These are phyloP conservation scores for Kodamaea laetipori DNA, from an alignment of 805 yeast genomes.

Conservation along the genomic window DNA sequence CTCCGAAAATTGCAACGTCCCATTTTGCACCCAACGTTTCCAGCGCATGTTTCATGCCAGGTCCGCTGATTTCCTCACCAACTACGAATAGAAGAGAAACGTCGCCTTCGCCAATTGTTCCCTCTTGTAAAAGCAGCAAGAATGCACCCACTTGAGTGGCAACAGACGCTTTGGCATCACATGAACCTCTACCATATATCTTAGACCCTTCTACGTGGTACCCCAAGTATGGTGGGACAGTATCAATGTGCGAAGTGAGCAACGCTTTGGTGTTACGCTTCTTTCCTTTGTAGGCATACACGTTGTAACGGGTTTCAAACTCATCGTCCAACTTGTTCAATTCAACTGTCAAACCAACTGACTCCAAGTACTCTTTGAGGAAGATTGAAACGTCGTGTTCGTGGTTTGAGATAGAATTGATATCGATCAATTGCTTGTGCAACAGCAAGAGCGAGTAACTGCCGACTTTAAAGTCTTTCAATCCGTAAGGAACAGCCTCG, in stretches of 20 bases:
- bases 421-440: conserved; percentile 30
- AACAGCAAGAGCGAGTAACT: conserved; percentile 23
- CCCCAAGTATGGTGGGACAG: conserved; percentile 67
- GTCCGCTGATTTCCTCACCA: conserved; percentile 71
- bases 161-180: conserved; percentile 73
- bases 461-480: conserved; percentile 15
- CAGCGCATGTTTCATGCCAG: conserved; percentile 57
- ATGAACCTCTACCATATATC: conserved; percentile 67
- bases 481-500: conserved; percentile 1
- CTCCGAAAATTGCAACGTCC: conserved; percentile 70
- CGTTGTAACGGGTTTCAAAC: conserved; percentile 43
- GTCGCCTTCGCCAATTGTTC: conserved; percentile 52
- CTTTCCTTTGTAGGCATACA: conserved; percentile 57
- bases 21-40: conserved; percentile 46
- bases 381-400: conserved; percentile 40
- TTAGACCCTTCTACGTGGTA: conserved; percentile 49
- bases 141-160: conserved; percentile 62
- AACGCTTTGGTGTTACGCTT: conserved; percentile 50
- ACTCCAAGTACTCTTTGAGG: conserved; percentile 40
- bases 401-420: conserved; percentile 26
- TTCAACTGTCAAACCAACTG: conserved; percentile 56
- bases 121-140: conserved; percentile 44
- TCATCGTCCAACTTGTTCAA: conserved; percentile 31
- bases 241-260: conserved; percentile 67
- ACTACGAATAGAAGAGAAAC: conserved; percentile 61